Evolutionary conservation across 1,284 basidiomycete genomes (phyloP).

Genomic region (Cryptococcus wingfieldii): DNA sequence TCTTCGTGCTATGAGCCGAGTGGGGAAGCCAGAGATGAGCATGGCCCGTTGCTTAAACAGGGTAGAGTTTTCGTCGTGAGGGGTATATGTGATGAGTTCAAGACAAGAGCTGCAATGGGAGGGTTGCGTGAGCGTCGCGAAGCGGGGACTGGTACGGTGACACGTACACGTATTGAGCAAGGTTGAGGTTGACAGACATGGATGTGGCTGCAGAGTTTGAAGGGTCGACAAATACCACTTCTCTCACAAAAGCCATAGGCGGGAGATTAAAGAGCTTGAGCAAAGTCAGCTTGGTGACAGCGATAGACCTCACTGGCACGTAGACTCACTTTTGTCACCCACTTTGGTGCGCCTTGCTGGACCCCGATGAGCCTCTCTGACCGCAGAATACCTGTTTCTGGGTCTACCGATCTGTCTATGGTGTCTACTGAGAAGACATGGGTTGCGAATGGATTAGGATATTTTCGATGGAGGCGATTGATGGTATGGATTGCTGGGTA

Average conservation of each 20-base stretch:
- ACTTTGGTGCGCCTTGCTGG: slow-evolving; percentile 48
- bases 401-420: slow-evolving; percentile 74
- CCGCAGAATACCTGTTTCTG: slow-evolving; percentile 76
- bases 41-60: slow-evolving; percentile 39
- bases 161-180: slow-evolving; percentile 61
- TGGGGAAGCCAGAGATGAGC: slow-evolving; percentile 59
- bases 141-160: background rate
- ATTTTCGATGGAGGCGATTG: slow-evolving; percentile 89
- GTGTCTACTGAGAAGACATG: slow-evolving; percentile 91
- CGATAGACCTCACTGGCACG: background rate
- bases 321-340: slow-evolving; percentile 46
- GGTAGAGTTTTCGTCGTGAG: slow-evolving; percentile 48
- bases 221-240: slow-evolving; percentile 87
- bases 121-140: background rate
- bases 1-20: slow-evolving; percentile 70
- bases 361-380: slow-evolving; percentile 54
- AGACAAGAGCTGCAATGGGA: slow-evolving; percentile 50
- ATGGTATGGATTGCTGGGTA: slow-evolving; percentile 82
- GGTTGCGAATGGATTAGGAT: slow-evolving; percentile 86
- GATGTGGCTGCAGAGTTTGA: slow-evolving; percentile 59
- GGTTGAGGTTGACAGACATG: slow-evolving; percentile 83
- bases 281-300: background rate
- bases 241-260: slow-evolving; percentile 88
- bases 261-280: slow-evolving; percentile 40
- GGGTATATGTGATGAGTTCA: slow-evolving; percentile 81